These are phyloP conservation scores for Sisymbrium altissimum DNA, from an alignment of 345 rosid species.

Conservation along the genomic window DNA sequence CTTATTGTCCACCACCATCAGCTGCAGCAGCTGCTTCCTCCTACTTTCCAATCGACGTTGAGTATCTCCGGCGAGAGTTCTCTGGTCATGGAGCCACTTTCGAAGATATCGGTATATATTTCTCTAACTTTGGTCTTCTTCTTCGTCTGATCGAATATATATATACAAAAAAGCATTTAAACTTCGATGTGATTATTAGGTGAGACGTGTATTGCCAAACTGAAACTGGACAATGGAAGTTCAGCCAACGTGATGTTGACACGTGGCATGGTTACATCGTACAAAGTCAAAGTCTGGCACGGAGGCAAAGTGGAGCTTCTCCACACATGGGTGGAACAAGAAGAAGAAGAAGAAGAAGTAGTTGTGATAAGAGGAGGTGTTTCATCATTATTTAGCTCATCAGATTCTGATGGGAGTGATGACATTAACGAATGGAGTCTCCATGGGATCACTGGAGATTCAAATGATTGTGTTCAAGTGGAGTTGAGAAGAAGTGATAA, in stretches of 20 bases:
- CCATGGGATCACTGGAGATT: constrained; percentile 52
- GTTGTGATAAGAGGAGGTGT: constrained; percentile 77
- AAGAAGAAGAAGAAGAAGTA: constrained; percentile 50
- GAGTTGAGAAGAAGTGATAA: constrained; percentile 54
- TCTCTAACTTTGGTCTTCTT: not conserved
- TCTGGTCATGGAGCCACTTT: constrained; percentile 81
- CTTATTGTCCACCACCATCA: not conserved
- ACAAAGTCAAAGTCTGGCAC: constrained; percentile 80
- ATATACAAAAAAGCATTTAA: no score
- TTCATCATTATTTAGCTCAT: constrained; percentile 44
- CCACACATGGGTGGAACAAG: constrained; percentile 67
- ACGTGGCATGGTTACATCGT: constrained; percentile 69
- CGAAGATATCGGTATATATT: constrained; percentile 42
- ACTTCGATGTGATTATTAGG: constrained; percentile 23
- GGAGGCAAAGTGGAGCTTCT: constrained; percentile 68
- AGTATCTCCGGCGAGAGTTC: constrained; percentile 62
- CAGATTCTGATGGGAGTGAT: constrained; percentile 40
- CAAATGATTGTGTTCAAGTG: constrained; percentile 40
- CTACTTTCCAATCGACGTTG: constrained; percentile 52
- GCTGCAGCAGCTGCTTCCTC: constrained; percentile 27
- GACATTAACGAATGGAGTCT: constrained; percentile 47
- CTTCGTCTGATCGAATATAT: not conserved
- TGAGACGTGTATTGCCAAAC: constrained; percentile 61
- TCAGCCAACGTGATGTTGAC: constrained; percentile 65
- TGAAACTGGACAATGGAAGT: constrained; percentile 63